Base-by-base conservation (phyloP, 129 eudicot species). In the Arctium minus region DNA sequence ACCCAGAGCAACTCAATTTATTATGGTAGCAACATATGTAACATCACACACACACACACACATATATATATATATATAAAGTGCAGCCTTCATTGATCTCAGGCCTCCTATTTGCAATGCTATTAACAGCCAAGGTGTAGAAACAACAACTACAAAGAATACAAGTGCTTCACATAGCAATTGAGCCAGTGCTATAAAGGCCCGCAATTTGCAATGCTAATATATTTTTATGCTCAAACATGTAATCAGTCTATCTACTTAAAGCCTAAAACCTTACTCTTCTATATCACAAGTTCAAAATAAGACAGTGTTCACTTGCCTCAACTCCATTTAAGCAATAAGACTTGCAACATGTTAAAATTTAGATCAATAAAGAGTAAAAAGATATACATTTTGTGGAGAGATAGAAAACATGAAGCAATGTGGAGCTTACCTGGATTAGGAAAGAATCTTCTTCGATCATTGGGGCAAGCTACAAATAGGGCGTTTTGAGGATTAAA, bases 391-490 rank as follows among this genome's bases (percentile, higher is more conserved):
- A 72, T 65, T 56, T 6, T 12, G 31, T n/a, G 39, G 38, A 75
- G 18, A 64, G 46, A 13, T 56, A 40, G 62, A 72, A 33, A 10
- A 12, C 30, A 56, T 30, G 11, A 69, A 56, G 68, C 10, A 5
- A 65, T 10, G 17, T 7, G 79, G 77, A 81, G 18, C 77, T 62
- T 82, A 92, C 98, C 98, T 64, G 97, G 92, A 90, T 90, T 94
- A 4, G 97, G 98, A 60, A 80, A 94, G 83, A 94, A 94, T 86
- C 98, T 89, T 81, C 98, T 87, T 17, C 91, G 92, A 80, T 94
- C 98, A 79, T 85, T 83, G 29, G 98, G 96, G 86, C 98, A 94
- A 79, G 94, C 89, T 7, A 88, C 86, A 83, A 94, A 94, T 33
- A 94, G 90, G 33, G 97, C 94, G 86, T 87, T 86, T 70, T 94